Conservation (phyloP, 345 rosid species). For the Aquilaria malaccensis region DNA sequence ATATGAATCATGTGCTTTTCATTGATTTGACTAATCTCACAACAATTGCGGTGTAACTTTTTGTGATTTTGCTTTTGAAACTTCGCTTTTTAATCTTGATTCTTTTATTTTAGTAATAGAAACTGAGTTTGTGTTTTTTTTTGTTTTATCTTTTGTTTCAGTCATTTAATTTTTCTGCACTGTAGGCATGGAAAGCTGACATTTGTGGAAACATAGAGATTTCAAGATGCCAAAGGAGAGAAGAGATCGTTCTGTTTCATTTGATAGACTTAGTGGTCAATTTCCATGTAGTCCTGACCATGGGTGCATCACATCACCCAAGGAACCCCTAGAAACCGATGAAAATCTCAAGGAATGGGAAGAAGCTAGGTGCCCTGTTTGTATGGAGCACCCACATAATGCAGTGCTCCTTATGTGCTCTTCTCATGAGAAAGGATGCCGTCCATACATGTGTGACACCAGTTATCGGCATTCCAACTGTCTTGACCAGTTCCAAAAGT, state of each 20-base stretch:
- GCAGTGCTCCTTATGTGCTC: slow-evolving; percentile 91
- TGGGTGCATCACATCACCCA: neutral
- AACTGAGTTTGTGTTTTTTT: too few species aligned
- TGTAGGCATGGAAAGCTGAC: too few species aligned
- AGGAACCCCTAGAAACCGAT: slow-evolving; percentile 16
- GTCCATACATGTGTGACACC: slow-evolving; percentile 96
- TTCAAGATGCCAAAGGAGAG: slow-evolving; percentile 71
- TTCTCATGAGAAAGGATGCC: slow-evolving; percentile 90
- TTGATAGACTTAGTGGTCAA: slow-evolving; percentile 42
- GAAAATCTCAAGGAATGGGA: slow-evolving; percentile 82
- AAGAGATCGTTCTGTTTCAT: slow-evolving; percentile 66
- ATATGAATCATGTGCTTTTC: too few species aligned
- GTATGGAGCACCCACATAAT: slow-evolving; percentile 99
- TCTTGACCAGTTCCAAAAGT: slow-evolving; percentile 82
- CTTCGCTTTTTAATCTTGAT: too few species aligned
- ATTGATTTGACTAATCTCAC: too few species aligned
- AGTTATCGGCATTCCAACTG: slow-evolving; percentile 97
- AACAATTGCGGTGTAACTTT: too few species aligned
- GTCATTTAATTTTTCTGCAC: too few species aligned
- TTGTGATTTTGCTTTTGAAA: too few species aligned
- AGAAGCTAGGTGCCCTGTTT: slow-evolving; percentile 92
- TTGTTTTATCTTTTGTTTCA: too few species aligned
- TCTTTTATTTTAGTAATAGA: too few species aligned
- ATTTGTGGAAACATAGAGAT: neutral
- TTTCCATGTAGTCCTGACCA: slow-evolving; percentile 65